Base-by-base conservation (phyloP, 106 monocot genomes). In the Phalaenopsis aphrodite region DNA sequence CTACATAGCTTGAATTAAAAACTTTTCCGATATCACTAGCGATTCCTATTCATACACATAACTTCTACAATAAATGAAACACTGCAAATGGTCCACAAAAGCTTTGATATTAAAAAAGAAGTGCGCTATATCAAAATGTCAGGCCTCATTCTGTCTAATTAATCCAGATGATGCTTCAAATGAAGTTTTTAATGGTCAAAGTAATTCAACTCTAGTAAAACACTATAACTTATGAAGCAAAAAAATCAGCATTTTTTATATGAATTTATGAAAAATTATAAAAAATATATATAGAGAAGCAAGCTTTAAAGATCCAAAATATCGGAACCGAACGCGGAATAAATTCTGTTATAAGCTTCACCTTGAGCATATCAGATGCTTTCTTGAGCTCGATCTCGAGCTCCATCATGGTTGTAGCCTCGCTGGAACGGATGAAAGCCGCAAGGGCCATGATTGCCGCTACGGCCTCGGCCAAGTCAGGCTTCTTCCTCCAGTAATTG, bases 371-470 rank as follows among this genome's bases (percentile, higher is more conserved):
- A 64, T 94, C 88, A 47, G 97, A 94, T 0, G 97, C 97, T 83
- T 86, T 87, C 84, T 94, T 92, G 79, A 97, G 92, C 85, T 97
- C 97, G 57, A 90, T 90, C 82, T 97, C 94, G 37, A 97, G 97
- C 86, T 97, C 94, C 94, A 94, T 94, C 92, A 98, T 94, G 68
- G 94, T 98, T 16, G 87, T 89, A 55, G 94, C 98, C 82, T 86
- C 86, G 79, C 94, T 89, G 39, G 83, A 85, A 30, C 87, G 79
- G 42, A 98, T 98, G 3, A 90, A 92, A 5, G 94, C 87, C 11
- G 90, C 90, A 17, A 97, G 94, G 2, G 97, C 97, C 97, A 94
- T 97, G 87, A 98, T 94, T 15, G 98, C 98, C 1, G 98, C 94
- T 11, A 98, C 98, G 15, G 98, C 98, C 87, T 98, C 98, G 1